phyloP scores from a whole-genome alignment of 2,329 filamentous ascomycete genomes.

The Cladophialophora yegresii region DNA sequence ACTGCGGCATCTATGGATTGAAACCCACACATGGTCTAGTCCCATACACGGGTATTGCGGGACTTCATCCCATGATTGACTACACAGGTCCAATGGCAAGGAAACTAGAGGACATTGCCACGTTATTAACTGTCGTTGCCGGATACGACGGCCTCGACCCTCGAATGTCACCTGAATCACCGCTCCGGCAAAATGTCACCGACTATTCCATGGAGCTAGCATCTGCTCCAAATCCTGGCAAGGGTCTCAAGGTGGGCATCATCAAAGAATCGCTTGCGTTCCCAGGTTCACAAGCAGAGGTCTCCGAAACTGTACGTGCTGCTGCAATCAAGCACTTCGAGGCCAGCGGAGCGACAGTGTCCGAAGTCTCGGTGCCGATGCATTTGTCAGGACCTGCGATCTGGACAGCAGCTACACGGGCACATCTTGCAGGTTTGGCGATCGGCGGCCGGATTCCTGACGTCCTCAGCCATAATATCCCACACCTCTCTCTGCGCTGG shows the following conservation, averaged over 20 bases:
- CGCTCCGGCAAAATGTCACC: conserved; percentile 41
- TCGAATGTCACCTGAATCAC: conserved; percentile 45
- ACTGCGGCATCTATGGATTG: conserved; percentile 48
- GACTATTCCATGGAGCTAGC: conserved; percentile 41
- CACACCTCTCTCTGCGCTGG: conserved; percentile 40
- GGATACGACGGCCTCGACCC: conserved; percentile 56
- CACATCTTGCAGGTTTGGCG: conserved; percentile 41
- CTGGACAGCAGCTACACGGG: conserved; percentile 50
- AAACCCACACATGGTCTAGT: conserved; percentile 55
- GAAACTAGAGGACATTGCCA: conserved; percentile 48
- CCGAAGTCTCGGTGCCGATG: conserved; percentile 52
- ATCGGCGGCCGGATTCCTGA: conserved; percentile 40
- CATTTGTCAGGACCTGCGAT: conserved; percentile 52
- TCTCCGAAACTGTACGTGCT: conserved; percentile 43
- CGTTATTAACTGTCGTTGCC: conserved; percentile 50
- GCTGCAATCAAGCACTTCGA: conserved; percentile 45
- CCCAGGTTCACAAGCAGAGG: conserved; percentile 44
- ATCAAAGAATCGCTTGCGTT: conserved; percentile 50
- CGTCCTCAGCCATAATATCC: conserved; percentile 40
- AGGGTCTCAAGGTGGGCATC: conserved; percentile 50
- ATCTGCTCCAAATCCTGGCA: conserved; percentile 38
- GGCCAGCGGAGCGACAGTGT: conserved; percentile 49
- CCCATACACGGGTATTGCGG: conserved; percentile 53
- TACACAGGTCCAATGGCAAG: conserved; percentile 52
- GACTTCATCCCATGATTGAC: conserved; percentile 48